phyloP scores from a whole-genome alignment of 805 yeast genomes.

The Ogataea nitratoaversa region DNA sequence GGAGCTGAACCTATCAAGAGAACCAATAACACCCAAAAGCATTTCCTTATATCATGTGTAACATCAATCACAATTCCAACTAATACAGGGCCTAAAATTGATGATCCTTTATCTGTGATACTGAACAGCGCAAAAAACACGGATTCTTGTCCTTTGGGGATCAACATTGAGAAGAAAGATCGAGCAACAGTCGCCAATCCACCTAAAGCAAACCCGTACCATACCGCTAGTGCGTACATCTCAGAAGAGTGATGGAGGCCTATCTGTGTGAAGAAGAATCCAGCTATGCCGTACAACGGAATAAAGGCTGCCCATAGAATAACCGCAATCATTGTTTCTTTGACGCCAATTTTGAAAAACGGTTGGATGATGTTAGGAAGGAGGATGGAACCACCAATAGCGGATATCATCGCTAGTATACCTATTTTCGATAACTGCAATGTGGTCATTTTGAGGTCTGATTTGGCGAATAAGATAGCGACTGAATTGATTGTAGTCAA shows the following conservation, averaged over 20 bases:
- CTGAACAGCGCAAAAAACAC: constrained; percentile 72
- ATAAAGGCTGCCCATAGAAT: constrained; percentile 61
- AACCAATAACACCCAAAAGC: constrained; percentile 59
- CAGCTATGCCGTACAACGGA: constrained; percentile 68
- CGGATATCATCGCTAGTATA: constrained; percentile 59
- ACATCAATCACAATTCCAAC: constrained; percentile 70
- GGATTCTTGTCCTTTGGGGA: constrained; percentile 72
- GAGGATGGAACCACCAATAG: constrained; percentile 60
- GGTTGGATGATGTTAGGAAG: constrained; percentile 45
- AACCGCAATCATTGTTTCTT: constrained; percentile 45
- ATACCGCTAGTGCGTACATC: constrained; percentile 62
- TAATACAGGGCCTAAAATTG: constrained; percentile 66
- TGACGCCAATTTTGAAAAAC: constrained; percentile 39
- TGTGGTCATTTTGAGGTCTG: constrained; percentile 66
- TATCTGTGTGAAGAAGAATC: constrained; percentile 49
- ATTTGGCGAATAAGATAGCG: constrained; percentile 70
- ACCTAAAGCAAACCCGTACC: constrained; percentile 77
- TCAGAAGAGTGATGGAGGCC: constrained; percentile 65
- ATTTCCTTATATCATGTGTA: constrained; percentile 69
- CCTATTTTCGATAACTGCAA: constrained; percentile 63
- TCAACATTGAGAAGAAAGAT: constrained; percentile 61
- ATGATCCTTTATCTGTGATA: constrained; percentile 77
- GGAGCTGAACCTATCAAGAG: constrained; percentile 55
- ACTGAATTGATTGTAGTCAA: constrained; percentile 76
- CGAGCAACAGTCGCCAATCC: constrained; percentile 68